phyloP scores from a whole-genome alignment of 768 basidiomycete species.

The Lentinula sp. region DNA sequence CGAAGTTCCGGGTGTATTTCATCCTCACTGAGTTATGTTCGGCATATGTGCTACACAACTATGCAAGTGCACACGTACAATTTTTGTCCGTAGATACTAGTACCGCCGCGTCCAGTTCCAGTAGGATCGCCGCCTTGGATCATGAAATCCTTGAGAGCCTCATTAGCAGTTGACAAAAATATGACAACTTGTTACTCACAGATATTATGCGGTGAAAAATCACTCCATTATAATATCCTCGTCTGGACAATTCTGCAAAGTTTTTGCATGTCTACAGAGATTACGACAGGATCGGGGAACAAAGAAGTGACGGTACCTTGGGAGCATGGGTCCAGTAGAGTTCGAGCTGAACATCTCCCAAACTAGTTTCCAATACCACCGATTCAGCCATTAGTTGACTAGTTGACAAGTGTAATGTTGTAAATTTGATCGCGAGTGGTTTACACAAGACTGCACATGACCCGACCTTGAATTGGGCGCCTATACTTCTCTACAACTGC shows the following conservation, averaged over 20 bases:
- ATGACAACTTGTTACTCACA: slow-evolving; percentile 32
- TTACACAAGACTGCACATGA: too few relatives aligned
- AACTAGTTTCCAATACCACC: slow-evolving; percentile 73
- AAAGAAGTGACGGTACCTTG: slow-evolving; percentile 29
- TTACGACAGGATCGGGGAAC: slow-evolving; percentile 11
- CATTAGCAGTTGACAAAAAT: neutral
- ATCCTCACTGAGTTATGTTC: slow-evolving; percentile 55
- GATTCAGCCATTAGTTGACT: slow-evolving; percentile 33
- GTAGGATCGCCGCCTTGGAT: slow-evolving; percentile 95
- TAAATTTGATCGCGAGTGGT: neutral
- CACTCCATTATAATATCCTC: slow-evolving; percentile 89
- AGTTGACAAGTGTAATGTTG: neutral
- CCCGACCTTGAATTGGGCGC: too few relatives aligned
- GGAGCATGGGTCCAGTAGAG: slow-evolving; percentile 93
- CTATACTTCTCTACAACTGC: too few relatives aligned
- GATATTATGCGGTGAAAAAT: slow-evolving; percentile 90
- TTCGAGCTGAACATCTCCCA: slow-evolving; percentile 87
- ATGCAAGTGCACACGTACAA: slow-evolving; percentile 49
- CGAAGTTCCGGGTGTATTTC: slow-evolving; percentile 65
- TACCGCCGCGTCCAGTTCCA: slow-evolving; percentile 30
- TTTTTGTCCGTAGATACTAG: slow-evolving; percentile 53
- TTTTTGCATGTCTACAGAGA: slow-evolving; percentile 81
- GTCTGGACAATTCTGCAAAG: slow-evolving; percentile 85
- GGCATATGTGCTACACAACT: neutral
- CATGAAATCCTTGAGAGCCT: slow-evolving; percentile 64